Base-by-base conservation (phyloP, 352 stramenopile species). In the Phytophthora brassicae region DNA sequence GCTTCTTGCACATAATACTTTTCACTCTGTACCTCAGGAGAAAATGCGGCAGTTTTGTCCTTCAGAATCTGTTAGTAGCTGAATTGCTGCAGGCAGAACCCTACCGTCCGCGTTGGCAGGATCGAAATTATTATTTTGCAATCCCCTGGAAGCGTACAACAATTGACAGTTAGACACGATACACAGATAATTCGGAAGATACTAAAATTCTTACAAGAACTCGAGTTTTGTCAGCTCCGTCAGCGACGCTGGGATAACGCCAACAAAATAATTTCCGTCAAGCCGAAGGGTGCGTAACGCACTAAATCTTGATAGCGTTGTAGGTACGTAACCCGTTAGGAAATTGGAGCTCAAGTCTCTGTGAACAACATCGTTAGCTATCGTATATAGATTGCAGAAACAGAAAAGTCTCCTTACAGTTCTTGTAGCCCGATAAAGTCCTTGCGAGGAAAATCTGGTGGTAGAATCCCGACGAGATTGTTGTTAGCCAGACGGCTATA, bases 261-360 rank as follows among this genome's bases (percentile, higher is more conserved):
- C 79, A 1, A 75, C 36, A 39, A 91, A 77, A 28, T 70, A 66
- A 44, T 91, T 91, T 44, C 62, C 60, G 41, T 91, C 72, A 26
- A 91, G 71, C 12, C 74, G 75, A 23, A 91, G 68, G n/a, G 75
- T 64, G 2, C 67, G 66, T 8, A 91, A 51, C 0, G 47, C 36
- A n/a, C 24, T 43, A 4, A 91, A 56, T 16, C 41, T 35, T 0
- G 77, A 84, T 3, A 89, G 14, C 7, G 75, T 85, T 36, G 70
- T 48, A 12, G 81, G 81, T 13, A 89, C 64, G 4, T 69, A 28
- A 0, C 79, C 72, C 4, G 68, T 77, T 24, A 91, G 67, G 59
- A 85, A 91, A 47, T 91, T 91, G 16, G 66, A 86, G 64, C 81
- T 89, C 39, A 91, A 41, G 41, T 91, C 81, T 19, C 81, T 90